A percentile compares a stretch with the other conserved stretches of the same genome.
Evolutionary conservation across 768 basidiomycete genomes (phyloP).

Genomic region (Tulasnella sp.): DNA sequence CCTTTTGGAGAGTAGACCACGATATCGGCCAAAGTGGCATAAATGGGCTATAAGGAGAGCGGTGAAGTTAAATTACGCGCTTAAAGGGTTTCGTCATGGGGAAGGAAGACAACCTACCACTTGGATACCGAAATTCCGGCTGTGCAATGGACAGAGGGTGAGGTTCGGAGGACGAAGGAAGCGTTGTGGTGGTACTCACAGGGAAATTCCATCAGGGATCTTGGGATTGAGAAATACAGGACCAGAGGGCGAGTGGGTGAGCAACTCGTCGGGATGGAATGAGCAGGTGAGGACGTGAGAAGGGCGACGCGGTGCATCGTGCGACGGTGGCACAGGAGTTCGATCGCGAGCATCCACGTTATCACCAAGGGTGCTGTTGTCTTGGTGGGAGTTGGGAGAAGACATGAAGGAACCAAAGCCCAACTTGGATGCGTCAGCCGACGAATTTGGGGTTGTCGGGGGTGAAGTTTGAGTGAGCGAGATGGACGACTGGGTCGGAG

Average conservation of each 20-base stretch:
- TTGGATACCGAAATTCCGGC: conserved; percentile 79
- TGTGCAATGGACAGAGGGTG: not conserved
- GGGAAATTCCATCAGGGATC: conserved; percentile 52
- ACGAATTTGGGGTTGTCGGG: conserved; percentile 20
- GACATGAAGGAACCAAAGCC: conserved; percentile 20
- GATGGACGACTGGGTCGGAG: conserved; percentile 21
- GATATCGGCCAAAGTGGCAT: conserved; percentile 79
- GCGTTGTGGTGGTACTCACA: conserved; percentile 17
- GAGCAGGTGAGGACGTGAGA: conserved; percentile 21
- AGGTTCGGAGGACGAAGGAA: not conserved
- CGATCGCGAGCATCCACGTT: conserved; percentile 7
- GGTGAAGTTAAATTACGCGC: not conserved
- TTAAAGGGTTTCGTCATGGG: not conserved
- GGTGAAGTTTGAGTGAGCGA: conserved; percentile 22
- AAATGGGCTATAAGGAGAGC: conserved; percentile 50
- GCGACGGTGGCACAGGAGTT: conserved; percentile 13
- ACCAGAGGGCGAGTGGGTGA: conserved; percentile 24
- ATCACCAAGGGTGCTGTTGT: not conserved
- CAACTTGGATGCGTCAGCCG: conserved; percentile 19
- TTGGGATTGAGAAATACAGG: conserved; percentile 59
- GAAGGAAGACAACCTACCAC: conserved; percentile 41
- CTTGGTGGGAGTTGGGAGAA: conserved; percentile 1
- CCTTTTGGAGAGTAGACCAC: conserved; percentile 75
- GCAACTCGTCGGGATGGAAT: conserved; percentile 28
- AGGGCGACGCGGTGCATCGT: conserved; percentile 1